phyloP scores from a whole-genome alignment of 1,139 yeast species.

The Candida anutae region DNA sequence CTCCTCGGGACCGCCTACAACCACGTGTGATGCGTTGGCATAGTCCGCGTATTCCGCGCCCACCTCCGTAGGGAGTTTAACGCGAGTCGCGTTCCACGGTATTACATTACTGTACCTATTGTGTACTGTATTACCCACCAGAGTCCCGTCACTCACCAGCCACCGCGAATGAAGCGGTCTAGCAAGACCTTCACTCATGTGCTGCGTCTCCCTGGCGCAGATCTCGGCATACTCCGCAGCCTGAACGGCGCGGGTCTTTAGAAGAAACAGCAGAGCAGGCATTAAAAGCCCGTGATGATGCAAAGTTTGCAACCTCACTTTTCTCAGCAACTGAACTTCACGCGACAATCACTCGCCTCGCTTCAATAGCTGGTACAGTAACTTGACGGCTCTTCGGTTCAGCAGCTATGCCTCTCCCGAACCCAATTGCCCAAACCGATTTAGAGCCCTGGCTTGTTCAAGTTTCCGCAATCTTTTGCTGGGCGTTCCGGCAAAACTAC shows the following conservation, averaged over 20 bases:
- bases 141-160: neutral
- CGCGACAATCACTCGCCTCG: too few species aligned
- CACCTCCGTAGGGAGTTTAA: slow-evolving; percentile 17
- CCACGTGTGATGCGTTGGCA: slow-evolving; percentile 36
- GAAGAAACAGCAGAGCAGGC: slow-evolving; percentile 7
- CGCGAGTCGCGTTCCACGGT: slow-evolving; percentile 35
- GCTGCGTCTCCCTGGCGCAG: slow-evolving; percentile 7
- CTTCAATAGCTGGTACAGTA: too few species aligned
- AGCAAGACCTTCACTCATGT: slow-evolving; percentile 4
- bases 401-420: too few species aligned
- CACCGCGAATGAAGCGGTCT: slow-evolving; percentile 1
- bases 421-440: too few species aligned
- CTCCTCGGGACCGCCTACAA: slow-evolving; percentile 8
- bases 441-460: too few species aligned
- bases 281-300: too few species aligned
- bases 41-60: slow-evolving; percentile 18
- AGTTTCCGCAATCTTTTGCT: too few species aligned
- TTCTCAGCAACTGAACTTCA: too few species aligned
- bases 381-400: too few species aligned
- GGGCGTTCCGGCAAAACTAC: too few species aligned
- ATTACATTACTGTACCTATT: slow-evolving; percentile 37
- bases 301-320: too few species aligned
- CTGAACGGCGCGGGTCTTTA: slow-evolving; percentile 5
- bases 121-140: slow-evolving; percentile 8
- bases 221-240: slow-evolving; percentile 10